Evolutionary conservation across 2,329 filamentous ascomycete species (phyloP).

Genomic region (Aspergillus sergii): DNA sequence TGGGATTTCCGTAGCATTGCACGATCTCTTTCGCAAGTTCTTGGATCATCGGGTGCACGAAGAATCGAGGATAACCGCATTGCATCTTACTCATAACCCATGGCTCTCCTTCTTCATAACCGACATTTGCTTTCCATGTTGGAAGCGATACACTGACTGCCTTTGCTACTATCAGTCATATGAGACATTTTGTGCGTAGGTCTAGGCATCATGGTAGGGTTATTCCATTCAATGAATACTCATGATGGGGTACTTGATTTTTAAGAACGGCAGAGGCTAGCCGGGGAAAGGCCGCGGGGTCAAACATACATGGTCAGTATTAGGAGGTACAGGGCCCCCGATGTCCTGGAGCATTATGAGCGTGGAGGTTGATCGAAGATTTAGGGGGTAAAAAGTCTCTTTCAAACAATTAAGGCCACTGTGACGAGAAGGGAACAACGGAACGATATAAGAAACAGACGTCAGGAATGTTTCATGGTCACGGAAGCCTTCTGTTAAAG

Average conservation of each 20-base stretch:
- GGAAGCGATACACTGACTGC: slow-evolving; percentile 95
- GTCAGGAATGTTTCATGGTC: neutral
- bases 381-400: neutral
- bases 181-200: neutral
- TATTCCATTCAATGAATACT: neutral
- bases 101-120: slow-evolving; percentile 87
- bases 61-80: slow-evolving; percentile 93
- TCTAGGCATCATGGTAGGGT: neutral
- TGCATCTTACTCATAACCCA: slow-evolving; percentile 86
- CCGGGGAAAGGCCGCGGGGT: slow-evolving; percentile 24
- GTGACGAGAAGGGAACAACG: neutral
- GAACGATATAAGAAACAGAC: neutral
- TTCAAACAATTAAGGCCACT: neutral
- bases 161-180: slow-evolving; percentile 50
- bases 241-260: neutral
- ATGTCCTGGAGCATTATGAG: slow-evolving; percentile 46
- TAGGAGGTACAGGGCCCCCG: slow-evolving; percentile 73
- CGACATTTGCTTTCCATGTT: slow-evolving; percentile 88
- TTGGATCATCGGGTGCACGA: slow-evolving; percentile 81
- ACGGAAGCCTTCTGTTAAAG: neutral
- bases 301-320: slow-evolving; percentile 73
- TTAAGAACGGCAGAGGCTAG: slow-evolving; percentile 10
- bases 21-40: slow-evolving; percentile 71
- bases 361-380: neutral
- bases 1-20: slow-evolving; percentile 56